A percentile compares a stretch with the other conserved stretches of the same genome.
phyloP scores from a whole-genome alignment of 1,139 yeast species.

The Yamadazyma songkhlaensis region DNA sequence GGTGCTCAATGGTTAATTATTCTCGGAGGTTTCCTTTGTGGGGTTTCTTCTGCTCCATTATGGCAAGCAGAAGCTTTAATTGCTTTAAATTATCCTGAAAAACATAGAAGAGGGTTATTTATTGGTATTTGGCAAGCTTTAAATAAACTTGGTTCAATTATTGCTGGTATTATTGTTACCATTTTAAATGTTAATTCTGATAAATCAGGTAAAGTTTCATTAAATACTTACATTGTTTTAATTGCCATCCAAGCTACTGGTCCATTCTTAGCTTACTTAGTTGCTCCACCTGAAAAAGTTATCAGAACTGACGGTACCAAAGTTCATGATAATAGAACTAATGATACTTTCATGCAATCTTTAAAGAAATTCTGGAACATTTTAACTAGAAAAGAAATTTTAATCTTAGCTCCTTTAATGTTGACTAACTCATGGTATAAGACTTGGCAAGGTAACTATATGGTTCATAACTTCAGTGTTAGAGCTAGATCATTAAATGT shows the following conservation, averaged over 20 bases:
- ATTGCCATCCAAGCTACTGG: constrained; percentile 21
- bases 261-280: constrained; percentile 14
- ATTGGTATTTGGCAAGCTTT: constrained; percentile 21
- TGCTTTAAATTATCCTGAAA: constrained; percentile 19
- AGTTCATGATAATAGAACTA: constrained; percentile 11
- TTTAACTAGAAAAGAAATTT: constrained; percentile 10
- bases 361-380: constrained; percentile 10
- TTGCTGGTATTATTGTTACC: constrained; percentile 20
- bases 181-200: constrained; percentile 14
- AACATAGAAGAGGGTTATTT: constrained; percentile 18
- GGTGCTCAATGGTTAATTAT: constrained; percentile 20
- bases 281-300: constrained; percentile 20
- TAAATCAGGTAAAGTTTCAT: constrained; percentile 16
- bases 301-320: constrained; percentile 15
- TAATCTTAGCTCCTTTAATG: constrained; percentile 9
- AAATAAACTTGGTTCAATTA: constrained; percentile 20
- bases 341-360: constrained; percentile 9
- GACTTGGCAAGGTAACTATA: constrained; percentile 20
- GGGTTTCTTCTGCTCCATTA: constrained; percentile 18
- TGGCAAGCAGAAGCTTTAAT: constrained; percentile 22
- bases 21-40: constrained; percentile 19
- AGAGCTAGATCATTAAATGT: constrained; percentile 20
- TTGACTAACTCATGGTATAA: constrained; percentile 15
- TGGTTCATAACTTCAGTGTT: constrained; percentile 20
- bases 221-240: constrained; percentile 19